phyloP scores from a whole-genome alignment of 768 basidiomycete genomes.

The Kondoa malvinella region DNA sequence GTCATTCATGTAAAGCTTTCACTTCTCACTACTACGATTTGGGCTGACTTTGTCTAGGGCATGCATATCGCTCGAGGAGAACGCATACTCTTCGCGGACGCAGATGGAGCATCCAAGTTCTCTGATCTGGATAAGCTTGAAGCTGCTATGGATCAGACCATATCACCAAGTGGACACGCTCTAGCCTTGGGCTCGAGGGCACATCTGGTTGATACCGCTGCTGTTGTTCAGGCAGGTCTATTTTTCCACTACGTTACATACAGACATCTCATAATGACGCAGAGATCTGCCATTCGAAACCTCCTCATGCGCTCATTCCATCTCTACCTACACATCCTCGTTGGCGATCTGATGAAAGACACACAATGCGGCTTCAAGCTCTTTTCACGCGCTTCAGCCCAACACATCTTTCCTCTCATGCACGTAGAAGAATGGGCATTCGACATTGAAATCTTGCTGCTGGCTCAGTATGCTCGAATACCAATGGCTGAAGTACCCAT shows the following conservation, averaged over 20 bases:
- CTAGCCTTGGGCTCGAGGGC: slow-evolving; percentile 72
- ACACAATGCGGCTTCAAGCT: slow-evolving; percentile 97
- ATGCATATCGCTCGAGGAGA: slow-evolving; percentile 64
- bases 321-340: slow-evolving; percentile 68
- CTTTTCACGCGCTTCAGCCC: slow-evolving; percentile 66
- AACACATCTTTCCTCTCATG: slow-evolving; percentile 64
- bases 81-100: slow-evolving; percentile 76
- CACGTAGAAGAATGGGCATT: slow-evolving; percentile 76
- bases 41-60: slow-evolving; percentile 35
- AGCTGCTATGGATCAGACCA: slow-evolving; percentile 42
- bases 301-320: slow-evolving; percentile 88
- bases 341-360: slow-evolving; percentile 76
- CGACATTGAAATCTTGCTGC: slow-evolving; percentile 77
- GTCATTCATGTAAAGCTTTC: slow-evolving; percentile 47
- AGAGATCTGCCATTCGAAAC: slow-evolving; percentile 79
- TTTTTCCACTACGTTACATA: neutral
- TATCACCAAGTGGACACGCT: slow-evolving; percentile 37
- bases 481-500: slow-evolving; percentile 74
- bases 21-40: neutral
- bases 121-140: slow-evolving; percentile 66
- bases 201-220: slow-evolving; percentile 77
- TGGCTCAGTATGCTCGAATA: slow-evolving; percentile 47
- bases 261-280: no score
- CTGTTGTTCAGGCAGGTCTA: slow-evolving; percentile 65
- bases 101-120: slow-evolving; percentile 81